A percentile compares a stretch with the other conserved stretches of the same genome.
phyloP scores from a whole-genome alignment of 2,329 filamentous ascomycete genomes.

The Fusarium concolor region DNA sequence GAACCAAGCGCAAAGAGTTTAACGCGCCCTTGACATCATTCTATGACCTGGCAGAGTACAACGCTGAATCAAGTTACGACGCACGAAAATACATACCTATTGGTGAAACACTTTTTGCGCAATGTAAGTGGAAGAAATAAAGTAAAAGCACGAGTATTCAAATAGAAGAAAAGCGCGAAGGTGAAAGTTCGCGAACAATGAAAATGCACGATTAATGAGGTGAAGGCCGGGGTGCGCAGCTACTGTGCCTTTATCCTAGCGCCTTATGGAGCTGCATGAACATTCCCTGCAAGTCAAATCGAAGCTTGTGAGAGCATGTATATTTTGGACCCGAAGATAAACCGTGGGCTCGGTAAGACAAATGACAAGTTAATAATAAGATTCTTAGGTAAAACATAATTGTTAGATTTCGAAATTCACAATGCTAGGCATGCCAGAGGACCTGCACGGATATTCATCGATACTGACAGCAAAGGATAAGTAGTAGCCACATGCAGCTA shows the following conservation, averaged over 20 bases:
- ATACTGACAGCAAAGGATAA: background rate
- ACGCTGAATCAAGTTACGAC: background rate
- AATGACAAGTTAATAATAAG: background rate
- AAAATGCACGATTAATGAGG: conserved; percentile 30
- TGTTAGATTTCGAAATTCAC: background rate
- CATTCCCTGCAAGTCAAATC: conserved; percentile 13
- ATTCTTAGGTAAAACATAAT: background rate
- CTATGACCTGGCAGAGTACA: conserved; percentile 1
- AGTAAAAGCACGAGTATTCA: background rate
- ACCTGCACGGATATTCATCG: background rate
- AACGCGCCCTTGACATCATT: conserved; percentile 32
- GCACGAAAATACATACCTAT: conserved; percentile 18
- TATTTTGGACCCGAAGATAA: conserved; percentile 36
- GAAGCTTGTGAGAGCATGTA: conserved; percentile 13
- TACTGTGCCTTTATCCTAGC: conserved; percentile 11
- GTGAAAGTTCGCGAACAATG: conserved; percentile 12
- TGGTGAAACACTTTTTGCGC: background rate
- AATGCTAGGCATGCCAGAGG: background rate
- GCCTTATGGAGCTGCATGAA: conserved; percentile 18
- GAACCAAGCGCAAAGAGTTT: background rate
- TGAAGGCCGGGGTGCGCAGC: conserved; percentile 24
- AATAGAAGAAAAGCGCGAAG: conserved; percentile 3
- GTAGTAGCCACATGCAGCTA: background rate
- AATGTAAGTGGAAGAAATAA: background rate
- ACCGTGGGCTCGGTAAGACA: conserved; percentile 7